Conservation (phyloP, 306 rosid genomes). For the Vigna nakashimae region DNA sequence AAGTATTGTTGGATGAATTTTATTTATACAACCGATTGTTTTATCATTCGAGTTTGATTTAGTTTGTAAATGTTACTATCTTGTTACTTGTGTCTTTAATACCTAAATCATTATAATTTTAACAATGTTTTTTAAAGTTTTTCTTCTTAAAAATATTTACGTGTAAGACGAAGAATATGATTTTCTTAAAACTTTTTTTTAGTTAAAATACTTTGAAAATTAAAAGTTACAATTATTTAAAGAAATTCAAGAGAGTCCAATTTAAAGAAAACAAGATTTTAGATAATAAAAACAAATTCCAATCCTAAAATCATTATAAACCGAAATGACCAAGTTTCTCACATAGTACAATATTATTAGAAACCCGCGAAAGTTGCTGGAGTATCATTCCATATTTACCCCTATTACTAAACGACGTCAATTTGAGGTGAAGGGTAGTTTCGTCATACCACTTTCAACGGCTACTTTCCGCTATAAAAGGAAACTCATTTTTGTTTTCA, state of each 20-base stretch:
- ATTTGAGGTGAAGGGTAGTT: constrained; percentile 14
- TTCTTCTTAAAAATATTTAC: too few species aligned
- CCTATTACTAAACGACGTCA: neutral
- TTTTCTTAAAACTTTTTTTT: neutral
- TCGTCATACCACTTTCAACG: constrained; percentile 41
- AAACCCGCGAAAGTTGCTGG: neutral
- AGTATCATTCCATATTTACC: neutral
- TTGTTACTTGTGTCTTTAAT: too few species aligned
- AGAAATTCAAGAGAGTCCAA: neutral
- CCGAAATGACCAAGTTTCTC: too few species aligned
- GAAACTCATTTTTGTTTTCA: neutral
- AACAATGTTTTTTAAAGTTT: too few species aligned
- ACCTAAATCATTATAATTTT: too few species aligned
- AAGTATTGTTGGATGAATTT: too few species aligned
- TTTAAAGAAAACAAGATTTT: neutral
- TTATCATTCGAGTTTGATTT: too few species aligned
- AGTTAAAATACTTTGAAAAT: neutral
- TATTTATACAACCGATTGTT: too few species aligned
- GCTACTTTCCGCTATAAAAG: constrained; percentile 34
- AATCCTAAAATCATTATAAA: neutral
- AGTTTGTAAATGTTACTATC: too few species aligned
- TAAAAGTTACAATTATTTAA: neutral
- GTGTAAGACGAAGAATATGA: neutral
- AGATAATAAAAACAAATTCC: neutral
- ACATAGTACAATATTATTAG: neutral